A percentile compares a stretch with the other conserved stretches of the same genome.
Conservation (phyloP, 2,329 filamentous ascomycete genomes). For the Fusarium setosum region DNA sequence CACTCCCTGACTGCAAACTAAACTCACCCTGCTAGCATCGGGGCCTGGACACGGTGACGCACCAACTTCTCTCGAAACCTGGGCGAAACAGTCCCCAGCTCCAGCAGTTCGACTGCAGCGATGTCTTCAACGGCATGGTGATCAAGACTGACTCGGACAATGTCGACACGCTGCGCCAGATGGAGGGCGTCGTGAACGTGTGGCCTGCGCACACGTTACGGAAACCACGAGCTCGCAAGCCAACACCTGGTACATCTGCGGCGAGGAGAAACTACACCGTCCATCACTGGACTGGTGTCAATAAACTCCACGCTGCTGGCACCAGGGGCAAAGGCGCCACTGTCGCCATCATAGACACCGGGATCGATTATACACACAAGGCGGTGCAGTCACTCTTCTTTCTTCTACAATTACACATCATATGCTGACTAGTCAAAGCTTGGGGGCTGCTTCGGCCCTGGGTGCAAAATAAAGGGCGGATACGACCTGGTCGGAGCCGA, state of each 20-base stretch:
- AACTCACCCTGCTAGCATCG: constrained; percentile 32
- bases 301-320: constrained; percentile 51
- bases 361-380: constrained; percentile 53
- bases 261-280: constrained; percentile 46
- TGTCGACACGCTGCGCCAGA: constrained; percentile 45
- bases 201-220: constrained; percentile 48
- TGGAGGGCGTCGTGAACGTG: constrained; percentile 51
- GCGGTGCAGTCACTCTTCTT: constrained; percentile 40
- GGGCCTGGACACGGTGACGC: constrained; percentile 30
- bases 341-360: constrained; percentile 54
- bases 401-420: not conserved
- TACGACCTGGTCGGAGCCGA: constrained; percentile 51
- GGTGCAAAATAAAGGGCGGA: constrained; percentile 52
- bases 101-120: constrained; percentile 48
- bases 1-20: not conserved
- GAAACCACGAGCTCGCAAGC: constrained; percentile 29
- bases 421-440: constrained; percentile 42
- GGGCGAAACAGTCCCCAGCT: constrained; percentile 31
- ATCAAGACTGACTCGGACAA: constrained; percentile 48
- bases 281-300: constrained; percentile 54
- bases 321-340: constrained; percentile 52
- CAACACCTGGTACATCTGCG: constrained; percentile 19
- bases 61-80: constrained; percentile 35
- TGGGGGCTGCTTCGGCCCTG: constrained; percentile 53
- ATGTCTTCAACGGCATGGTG: constrained; percentile 50